Evolutionary conservation across 1,139 yeast species (phyloP).

Genomic region (Wickerhamomyces sp.): DNA sequence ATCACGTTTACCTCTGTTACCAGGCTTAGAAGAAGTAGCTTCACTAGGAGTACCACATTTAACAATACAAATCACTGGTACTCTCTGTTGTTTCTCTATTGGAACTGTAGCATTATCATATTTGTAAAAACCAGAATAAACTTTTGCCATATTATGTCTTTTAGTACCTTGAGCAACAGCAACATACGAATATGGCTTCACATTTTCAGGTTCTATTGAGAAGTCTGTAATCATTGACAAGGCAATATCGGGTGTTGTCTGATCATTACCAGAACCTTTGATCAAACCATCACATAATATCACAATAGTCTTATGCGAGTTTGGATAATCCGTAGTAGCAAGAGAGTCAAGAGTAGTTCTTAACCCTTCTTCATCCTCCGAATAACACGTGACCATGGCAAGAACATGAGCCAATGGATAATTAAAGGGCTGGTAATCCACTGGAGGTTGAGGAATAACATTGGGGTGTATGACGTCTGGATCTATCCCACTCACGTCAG

Average conservation of each 20-base stretch:
- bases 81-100: slow-evolving; percentile 78
- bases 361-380: slow-evolving; percentile 84
- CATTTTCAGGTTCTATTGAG: slow-evolving; percentile 65
- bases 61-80: slow-evolving; percentile 77
- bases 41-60: slow-evolving; percentile 94
- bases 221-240: slow-evolving; percentile 87
- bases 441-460: slow-evolving; percentile 83
- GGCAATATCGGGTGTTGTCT: slow-evolving; percentile 84
- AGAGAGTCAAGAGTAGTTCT: slow-evolving; percentile 87
- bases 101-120: slow-evolving; percentile 74
- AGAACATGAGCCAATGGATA: slow-evolving; percentile 85
- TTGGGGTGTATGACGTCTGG: slow-evolving; percentile 71
- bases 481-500: slow-evolving; percentile 47
- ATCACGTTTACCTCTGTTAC: slow-evolving; percentile 97
- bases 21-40: slow-evolving; percentile 77
- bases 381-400: slow-evolving; percentile 86
- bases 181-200: slow-evolving; percentile 77
- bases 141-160: slow-evolving; percentile 97
- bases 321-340: slow-evolving; percentile 91
- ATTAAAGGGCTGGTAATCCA: slow-evolving; percentile 81
- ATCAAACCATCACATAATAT: slow-evolving; percentile 91
- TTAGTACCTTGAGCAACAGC: slow-evolving; percentile 92
- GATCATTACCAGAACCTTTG: slow-evolving; percentile 88
- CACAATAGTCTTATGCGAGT: slow-evolving; percentile 81
- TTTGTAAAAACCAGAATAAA: slow-evolving; percentile 84